Base-by-base conservation (phyloP, 208 protist species). In the Kentomonas sorsogonicus region DNA sequence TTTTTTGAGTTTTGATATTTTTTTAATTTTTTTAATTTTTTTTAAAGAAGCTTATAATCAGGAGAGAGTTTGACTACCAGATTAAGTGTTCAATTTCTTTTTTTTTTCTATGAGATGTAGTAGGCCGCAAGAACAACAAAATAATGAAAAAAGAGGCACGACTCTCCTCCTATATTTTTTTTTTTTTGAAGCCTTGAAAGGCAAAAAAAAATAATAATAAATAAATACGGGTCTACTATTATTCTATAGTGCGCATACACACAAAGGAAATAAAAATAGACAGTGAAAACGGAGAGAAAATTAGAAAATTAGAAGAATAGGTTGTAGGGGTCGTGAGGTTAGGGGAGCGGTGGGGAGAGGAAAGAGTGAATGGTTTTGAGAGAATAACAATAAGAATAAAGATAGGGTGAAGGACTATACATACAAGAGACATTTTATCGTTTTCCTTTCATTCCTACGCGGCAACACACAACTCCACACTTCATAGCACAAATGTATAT, bases 81-180 rank as follows among this genome's bases (percentile, higher is more conserved):
- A n/a, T n/a, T n/a, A n/a, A n/a, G n/a, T n/a, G n/a, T n/a, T n/a
- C n/a, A n/a, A n/a, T n/a, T n/a, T n/a, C n/a, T n/a, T n/a, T n/a
- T n/a, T 22, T 43, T 18, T 15, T 39, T 27, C 39, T 11, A n/a
- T 43, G 44, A 53, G 3, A 53, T 40, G 20, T 15, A 22, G 36
- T 44, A 15, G 13, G n/a, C n/a, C n/a, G n/a, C n/a, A 46, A 46
- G 9, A 66, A n/a, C n/a, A 57, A 69, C 54, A 69, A 25, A 69
- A 9, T 40, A 60, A 60, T 20, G 51, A 9, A 52, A 6, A 38
- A 23, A 16, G 16, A 29, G 52, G 41, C 15, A 54, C 31, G 58
- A 45, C 23, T 11, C 26, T 20, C n/a, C 25, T n/a, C n/a, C n/a
- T n/a, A n/a, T 6, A 16, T 30, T 23, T 39, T 27, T 38, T 30